A percentile compares a stretch with the other conserved stretches of the same genome.
Evolutionary conservation across 768 basidiomycete species (phyloP).

Genomic region (Tricholoma terreum): DNA sequence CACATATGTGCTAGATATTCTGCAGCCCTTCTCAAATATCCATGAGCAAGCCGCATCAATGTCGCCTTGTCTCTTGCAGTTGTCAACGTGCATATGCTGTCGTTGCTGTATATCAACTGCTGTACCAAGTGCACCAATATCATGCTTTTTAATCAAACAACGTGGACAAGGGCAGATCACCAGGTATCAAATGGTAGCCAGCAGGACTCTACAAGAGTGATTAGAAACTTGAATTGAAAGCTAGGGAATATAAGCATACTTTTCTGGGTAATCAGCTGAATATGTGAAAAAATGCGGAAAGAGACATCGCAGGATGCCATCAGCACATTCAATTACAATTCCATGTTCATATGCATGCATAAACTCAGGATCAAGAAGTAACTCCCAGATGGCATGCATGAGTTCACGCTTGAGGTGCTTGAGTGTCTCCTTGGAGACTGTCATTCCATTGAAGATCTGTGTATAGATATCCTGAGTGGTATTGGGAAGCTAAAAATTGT

Average conservation of each 20-base stretch:
- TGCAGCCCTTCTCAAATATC: too few species aligned
- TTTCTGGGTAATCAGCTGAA: conserved; percentile 8
- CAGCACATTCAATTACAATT: not conserved
- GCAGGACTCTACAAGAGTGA: conserved; percentile 20
- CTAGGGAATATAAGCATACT: not conserved
- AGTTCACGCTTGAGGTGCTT: not conserved
- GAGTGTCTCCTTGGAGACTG: conserved; percentile 16
- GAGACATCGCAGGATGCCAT: not conserved
- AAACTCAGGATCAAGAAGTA: conserved; percentile 5
- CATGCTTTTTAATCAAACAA: conserved; percentile 19
- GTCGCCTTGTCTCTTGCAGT: too few species aligned
- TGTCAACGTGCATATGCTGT: too few species aligned
- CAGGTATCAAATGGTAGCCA: conserved; percentile 17
- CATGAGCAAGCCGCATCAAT: too few species aligned
- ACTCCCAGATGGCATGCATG: conserved; percentile 5
- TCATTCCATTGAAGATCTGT: not conserved
- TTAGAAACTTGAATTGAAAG: not conserved
- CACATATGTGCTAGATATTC: too few species aligned
- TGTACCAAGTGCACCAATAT: conserved; percentile 28
- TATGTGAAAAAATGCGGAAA: conserved; percentile 1
- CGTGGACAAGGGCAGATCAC: conserved; percentile 27
- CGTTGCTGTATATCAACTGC: too few species aligned
- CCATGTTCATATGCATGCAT: conserved; percentile 3
- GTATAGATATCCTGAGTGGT: conserved; percentile 22
- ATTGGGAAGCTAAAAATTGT: too few species aligned